Evolutionary conservation across 345 rosid genomes (phyloP).

Genomic region (Aquilaria yunnanensis): DNA sequence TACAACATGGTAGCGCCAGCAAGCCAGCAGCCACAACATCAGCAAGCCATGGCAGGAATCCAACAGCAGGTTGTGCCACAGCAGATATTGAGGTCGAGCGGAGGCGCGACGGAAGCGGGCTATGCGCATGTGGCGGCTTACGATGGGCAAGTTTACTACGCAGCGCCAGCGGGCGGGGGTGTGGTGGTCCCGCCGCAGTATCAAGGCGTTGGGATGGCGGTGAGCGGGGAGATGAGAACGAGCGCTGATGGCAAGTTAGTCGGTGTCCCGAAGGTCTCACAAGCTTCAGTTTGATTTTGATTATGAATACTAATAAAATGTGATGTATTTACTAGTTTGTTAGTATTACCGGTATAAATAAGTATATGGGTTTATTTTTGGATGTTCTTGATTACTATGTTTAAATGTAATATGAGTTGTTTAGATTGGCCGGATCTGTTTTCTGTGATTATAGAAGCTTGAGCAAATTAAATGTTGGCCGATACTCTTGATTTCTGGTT

Average conservation of each 20-base stretch:
- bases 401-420: slow-evolving; percentile 5
- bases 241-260: slow-evolving; percentile 32
- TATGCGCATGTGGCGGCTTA: slow-evolving; percentile 53
- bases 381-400: neutral
- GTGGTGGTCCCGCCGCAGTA: slow-evolving; percentile 34
- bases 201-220: slow-evolving; percentile 50
- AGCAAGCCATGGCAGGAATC: slow-evolving; percentile 15
- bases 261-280: slow-evolving; percentile 28
- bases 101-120: slow-evolving; percentile 32
- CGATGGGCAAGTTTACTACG: slow-evolving; percentile 67
- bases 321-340: slow-evolving; percentile 9
- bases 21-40: slow-evolving; percentile 18
- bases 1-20: slow-evolving; percentile 44
- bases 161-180: slow-evolving; percentile 52
- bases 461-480: neutral
- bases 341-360: neutral
- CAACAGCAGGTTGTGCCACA: slow-evolving; percentile 20
- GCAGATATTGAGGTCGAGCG: slow-evolving; percentile 32
- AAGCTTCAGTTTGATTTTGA: slow-evolving; percentile 25
- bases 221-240: slow-evolving; percentile 38
- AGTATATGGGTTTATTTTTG: neutral
- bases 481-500: too few relatives aligned
- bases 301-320: neutral
- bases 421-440: neutral
- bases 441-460: neutral